These are phyloP conservation scores for Rubus parviflorus DNA, from an alignment of 306 rosid species.

Conservation along the genomic window DNA sequence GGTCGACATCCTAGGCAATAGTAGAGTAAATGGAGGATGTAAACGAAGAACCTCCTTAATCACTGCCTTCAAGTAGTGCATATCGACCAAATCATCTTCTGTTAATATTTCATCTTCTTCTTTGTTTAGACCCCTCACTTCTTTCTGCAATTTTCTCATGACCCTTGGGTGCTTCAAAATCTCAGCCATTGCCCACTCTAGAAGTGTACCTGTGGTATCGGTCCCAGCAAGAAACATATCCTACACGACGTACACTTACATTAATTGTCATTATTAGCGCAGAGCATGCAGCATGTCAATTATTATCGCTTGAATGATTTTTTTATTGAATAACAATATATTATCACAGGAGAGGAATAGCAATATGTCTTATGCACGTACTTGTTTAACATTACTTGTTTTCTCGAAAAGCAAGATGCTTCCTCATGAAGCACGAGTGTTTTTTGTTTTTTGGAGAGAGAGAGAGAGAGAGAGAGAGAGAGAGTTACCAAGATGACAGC, in stretches of 20 bases:
- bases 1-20: neutral
- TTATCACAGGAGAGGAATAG: no score
- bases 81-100: neutral
- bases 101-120: neutral
- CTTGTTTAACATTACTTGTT: no score
- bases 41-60: slow-evolving; percentile 24
- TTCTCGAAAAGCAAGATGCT: no score
- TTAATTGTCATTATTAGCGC: no score
- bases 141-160: slow-evolving; percentile 2
- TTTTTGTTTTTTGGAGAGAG: no score
- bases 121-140: neutral
- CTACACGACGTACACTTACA: neutral
- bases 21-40: slow-evolving; percentile 11
- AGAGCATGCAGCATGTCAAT: neutral
- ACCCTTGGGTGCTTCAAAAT: slow-evolving; percentile 11
- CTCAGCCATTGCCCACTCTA: slow-evolving; percentile 20
- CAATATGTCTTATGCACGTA: no score
- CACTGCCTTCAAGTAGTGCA: slow-evolving; percentile 35
- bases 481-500: slow-evolving; percentile 45
- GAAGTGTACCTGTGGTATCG: neutral
- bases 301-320: neutral
- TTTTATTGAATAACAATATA: no score
- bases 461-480: neutral
- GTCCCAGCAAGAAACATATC: slow-evolving; percentile 8
- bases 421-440: no score